phyloP scores from a whole-genome alignment of 2,329 filamentous ascomycete genomes.

The Neodidymelliopsis sp. region DNA sequence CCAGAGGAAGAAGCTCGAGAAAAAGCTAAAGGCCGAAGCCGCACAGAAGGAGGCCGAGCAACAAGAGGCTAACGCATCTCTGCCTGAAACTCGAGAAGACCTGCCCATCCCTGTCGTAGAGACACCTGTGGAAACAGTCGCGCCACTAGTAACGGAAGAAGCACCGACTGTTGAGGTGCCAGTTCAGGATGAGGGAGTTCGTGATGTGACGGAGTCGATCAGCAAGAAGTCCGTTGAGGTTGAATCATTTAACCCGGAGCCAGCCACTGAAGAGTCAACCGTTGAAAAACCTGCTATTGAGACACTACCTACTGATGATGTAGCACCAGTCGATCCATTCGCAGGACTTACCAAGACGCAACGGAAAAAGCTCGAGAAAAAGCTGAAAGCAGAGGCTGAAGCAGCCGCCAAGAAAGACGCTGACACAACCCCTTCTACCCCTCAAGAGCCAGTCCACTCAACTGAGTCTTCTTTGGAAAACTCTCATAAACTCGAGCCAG shows the following conservation, averaged over 20 bases:
- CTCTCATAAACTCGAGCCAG: too few relatives aligned
- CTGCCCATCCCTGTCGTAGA: not conserved
- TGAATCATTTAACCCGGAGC: too few relatives aligned
- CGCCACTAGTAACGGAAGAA: not conserved
- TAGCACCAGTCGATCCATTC: conserved; percentile 4
- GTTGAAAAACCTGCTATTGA: not conserved
- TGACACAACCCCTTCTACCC: not conserved
- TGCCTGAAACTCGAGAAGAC: too few relatives aligned
- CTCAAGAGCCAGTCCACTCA: conserved; percentile 9
- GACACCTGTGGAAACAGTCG: not conserved
- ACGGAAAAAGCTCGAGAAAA: conserved; percentile 36
- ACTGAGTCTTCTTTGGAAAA: too few relatives aligned
- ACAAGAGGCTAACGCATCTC: too few relatives aligned
- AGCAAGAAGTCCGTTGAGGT: too few relatives aligned
- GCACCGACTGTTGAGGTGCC: not conserved
- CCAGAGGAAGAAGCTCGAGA: conserved; percentile 35
- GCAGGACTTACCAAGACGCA: conserved; percentile 12
- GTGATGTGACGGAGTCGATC: not conserved
- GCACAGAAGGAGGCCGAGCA: conserved; percentile 27
- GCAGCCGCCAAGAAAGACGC: conserved; percentile 8
- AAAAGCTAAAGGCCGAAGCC: conserved; percentile 47
- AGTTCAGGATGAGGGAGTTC: not conserved
- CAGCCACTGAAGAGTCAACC: conserved; percentile 15
- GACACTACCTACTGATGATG: not conserved
- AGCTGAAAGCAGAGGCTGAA: conserved; percentile 9